Evolutionary conservation across 129 eudicot genomes (phyloP), one percentile per base, ranked within the genome.

Genomic region (Smallanthus sonchifolius): DNA sequence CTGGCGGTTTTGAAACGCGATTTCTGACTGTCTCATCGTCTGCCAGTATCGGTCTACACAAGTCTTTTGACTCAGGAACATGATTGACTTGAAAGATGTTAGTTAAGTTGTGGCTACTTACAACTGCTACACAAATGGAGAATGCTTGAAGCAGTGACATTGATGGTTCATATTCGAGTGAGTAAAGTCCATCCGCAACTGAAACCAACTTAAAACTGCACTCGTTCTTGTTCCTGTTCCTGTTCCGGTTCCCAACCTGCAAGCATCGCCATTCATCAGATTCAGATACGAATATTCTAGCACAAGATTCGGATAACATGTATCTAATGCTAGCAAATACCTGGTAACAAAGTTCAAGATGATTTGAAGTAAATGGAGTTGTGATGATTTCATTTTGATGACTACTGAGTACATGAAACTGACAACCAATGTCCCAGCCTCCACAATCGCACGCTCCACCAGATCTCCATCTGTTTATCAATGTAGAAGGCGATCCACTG

Each of bases 371-470:
- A 32, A 11, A 61, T 5, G 40, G 19, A 17, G 59, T 52, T 52
- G 30, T 75, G 64, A 67, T 13, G 16, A 32, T 75, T 55, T 79
- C 81, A 20, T 76, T 38, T 17, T 45, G 69, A 73, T 87, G 76
- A 52, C 82, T 28, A 30, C 39, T 16, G 32, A 90, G 91, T 32
- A 90, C 77, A 19, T 60, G 80, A 14, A 93, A 83, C 64, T 86
- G 87, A 82, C 98, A 93, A 75, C 98, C 98, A 24, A 86, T 65
- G 77, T 93, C 98, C 98, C 98, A 93, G 2, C 98, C 98, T 67
- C 96, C 98, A 86, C 96, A 90, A 40, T 93, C 98, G 56, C 98
- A 93, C 10, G 54, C 75, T 44, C 96, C 96, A 34, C 95, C 87
- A 17, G 84, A 82, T 84, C 81, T 86, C 98, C 95, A 90, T 64